A percentile compares a stretch with the other conserved stretches of the same genome.
Evolutionary conservation across 371 early-diverging fungal genomes (phyloP).

Genomic region (Parasitella parasitica): DNA sequence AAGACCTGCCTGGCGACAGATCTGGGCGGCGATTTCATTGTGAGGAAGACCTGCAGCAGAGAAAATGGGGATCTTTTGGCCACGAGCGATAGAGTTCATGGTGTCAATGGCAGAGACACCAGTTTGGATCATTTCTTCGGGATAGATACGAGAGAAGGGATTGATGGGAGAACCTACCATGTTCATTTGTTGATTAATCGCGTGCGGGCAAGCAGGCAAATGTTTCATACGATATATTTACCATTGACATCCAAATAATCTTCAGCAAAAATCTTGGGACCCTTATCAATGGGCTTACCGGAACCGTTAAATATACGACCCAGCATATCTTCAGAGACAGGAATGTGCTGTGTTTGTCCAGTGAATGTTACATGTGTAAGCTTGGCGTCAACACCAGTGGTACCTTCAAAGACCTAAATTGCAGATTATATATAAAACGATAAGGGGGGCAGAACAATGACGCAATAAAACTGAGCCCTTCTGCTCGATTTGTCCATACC

Average conservation of each 20-base stretch:
- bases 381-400: slow-evolving; percentile 98
- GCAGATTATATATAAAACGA: slow-evolving; percentile 3
- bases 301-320: slow-evolving; percentile 99
- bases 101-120: slow-evolving; percentile 99
- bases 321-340: slow-evolving; percentile 99
- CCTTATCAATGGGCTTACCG: slow-evolving; percentile 99
- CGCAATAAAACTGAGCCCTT: not conserved
- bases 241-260: slow-evolving; percentile 98
- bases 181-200: not conserved
- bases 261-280: slow-evolving; percentile 99
- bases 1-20: slow-evolving; percentile 99
- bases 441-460: slow-evolving; percentile 4
- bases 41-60: slow-evolving; percentile 99
- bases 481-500: slow-evolving; percentile 38
- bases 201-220: not conserved
- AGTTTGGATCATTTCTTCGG: slow-evolving; percentile 99
- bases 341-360: slow-evolving; percentile 97
- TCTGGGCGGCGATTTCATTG: slow-evolving; percentile 99
- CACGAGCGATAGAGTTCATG: slow-evolving; percentile 99
- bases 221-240: slow-evolving; percentile 16
- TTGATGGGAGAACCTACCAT: slow-evolving; percentile 92
- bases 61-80: slow-evolving; percentile 99
- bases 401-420: slow-evolving; percentile 98
- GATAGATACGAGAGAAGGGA: slow-evolving; percentile 99
- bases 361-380: slow-evolving; percentile 97